Evolutionary conservation across 805 yeast genomes (phyloP), one percentile per base, ranked within the genome.

Genomic region (Saccharomycopsis fermentans): DNA sequence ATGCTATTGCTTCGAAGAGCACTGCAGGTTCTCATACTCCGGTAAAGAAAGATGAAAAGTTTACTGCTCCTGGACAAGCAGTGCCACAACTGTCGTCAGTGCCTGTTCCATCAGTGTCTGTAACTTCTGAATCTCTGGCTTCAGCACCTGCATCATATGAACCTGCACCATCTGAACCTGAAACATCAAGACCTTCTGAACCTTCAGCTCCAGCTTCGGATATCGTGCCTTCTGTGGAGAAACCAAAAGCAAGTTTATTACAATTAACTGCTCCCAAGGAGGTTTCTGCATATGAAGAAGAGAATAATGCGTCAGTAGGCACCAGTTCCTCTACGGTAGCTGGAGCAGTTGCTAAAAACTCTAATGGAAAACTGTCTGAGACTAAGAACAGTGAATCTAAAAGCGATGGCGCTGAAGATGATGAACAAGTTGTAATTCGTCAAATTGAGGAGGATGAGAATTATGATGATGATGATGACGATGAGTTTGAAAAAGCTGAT

Each of bases 381-480:
- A 32, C 21, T 27, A 55, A 58, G 40, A 58, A 26, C 43, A 55
- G 40, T 16, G 54, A 48, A 24, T 47, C 29, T 24, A 56, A 60
- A 26, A 40, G 21, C 12, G 16, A 14, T 21, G 61, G 53, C 8
- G 47, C 16, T 6, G 56, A 57, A 4, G 61, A 58, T 24, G 58
- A 59, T 19, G 62, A 59, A 40, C 53, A 54, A 11, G 56, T 57
- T 3, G 59, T 43, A 21, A 40, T 54, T 29, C 50, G 60, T 24
- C 52, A 58, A 29, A 58, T 54, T 36, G 60, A 52, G 14, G 59
- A 57, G 27, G 59, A 57, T 35, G 59, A 57, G 17, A 54, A 57
- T 36, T 57, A 57, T 29, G 59, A 56, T 56, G 59, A 56, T 19
- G 59, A 57, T 39, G 58, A 56, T 19, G 57, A 55, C 3, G 57